Evolutionary conservation across 495 filamentous ascomycete genomes (phyloP), one percentile per base, ranked within the genome.

Genomic region (Trichoderma gamsii): DNA sequence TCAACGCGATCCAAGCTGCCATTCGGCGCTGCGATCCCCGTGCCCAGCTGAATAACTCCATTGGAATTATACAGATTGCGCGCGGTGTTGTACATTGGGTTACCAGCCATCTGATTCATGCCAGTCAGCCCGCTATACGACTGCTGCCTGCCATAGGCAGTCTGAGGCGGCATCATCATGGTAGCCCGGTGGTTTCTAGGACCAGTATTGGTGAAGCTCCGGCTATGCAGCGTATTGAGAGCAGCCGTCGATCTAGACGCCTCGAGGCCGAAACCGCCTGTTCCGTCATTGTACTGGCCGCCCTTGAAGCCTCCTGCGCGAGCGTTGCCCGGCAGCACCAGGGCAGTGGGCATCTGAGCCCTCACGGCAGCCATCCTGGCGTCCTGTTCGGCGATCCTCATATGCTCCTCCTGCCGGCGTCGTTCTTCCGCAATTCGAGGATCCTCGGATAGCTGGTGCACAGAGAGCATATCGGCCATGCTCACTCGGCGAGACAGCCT

Each of bases 1-100:
- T 98, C 92, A 72, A 98, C 92, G 79, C 90, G 85, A 66, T 91
- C 90, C 73, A 86, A 83, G 74, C 91, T 90, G 41, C 78, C 81
- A n/a, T 82, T 73, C 43, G 52, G 59, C 32, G 68, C 66, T 18
- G 59, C 66, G 18, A 67, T 68, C 12, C 16, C 67, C 66, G 76
- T 76, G 43, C 70, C 72, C 71, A 72, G 69, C 68, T 71, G 63
- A 38, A 69, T 70, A 68, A 69, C 72, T 70, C 65, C 68, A 25
- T 64, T 69, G 64, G 67, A 41, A 63, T 46, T 68, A 73, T 71
- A 65, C 15, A 56, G 23, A 21, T 38, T 49, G 71, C 66, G 68
- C 61, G 68, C 68, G 69, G 41, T 68, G 68, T 68, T 67, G 68
- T 29, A 52, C 72, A 68, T 63, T 29, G 59, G 15, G 21, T 64